Base-by-base conservation (phyloP, 2,329 filamentous ascomycete species). In the Mycosphaerelloides madeirae region DNA sequence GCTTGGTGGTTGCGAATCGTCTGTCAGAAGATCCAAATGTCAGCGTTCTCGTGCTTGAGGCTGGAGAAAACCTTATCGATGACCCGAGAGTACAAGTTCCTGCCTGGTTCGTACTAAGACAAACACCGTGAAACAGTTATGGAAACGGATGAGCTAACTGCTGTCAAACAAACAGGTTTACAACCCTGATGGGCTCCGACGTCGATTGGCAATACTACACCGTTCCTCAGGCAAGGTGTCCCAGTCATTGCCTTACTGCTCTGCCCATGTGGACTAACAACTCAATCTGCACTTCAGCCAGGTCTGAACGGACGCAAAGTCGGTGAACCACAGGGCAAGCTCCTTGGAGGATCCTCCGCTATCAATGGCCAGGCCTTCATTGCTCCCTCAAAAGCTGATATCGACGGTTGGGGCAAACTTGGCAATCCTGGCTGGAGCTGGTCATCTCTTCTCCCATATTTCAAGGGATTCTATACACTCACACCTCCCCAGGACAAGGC, bases 381-480 rank as follows among this genome's bases (percentile, higher is more conserved):
- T 7, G 40, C 50, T 33, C 43, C 48, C 16, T 50, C 48, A 3
- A 38, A 46, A 35, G 18, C 38, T n/a, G 45, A 52, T 19, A 45
- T 61, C 31, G 54, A 68, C 48, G 58, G 54, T 12, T 69, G 66
- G 66, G 61, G 49, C 3, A 41, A 44, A 11, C 45, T 60, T 2
- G 59, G 58, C n/a, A 60, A 61, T 34, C 29, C 22, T 0, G 52
- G 52, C 6, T 79, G 74, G 65, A 66, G 64, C 44, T 53, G 48
- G 51, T 18, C 42, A 13, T 33, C 31, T 7, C 36, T 54, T 6
- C 31, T n/a, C 15, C 13, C 13, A n/a, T n/a, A 16, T 6, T 32
- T 32, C 31, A n/a, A 16, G 15, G 13, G 6, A 6, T 32, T 32
- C 15, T 16, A 32, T 14, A 32, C 31, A 5, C 13, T 32, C 13